A percentile compares a stretch with the other conserved stretches of the same genome.
These are phyloP conservation scores for Suaeda aralocaspica DNA, from an alignment of 148 eudicot species.

Conservation along the genomic window DNA sequence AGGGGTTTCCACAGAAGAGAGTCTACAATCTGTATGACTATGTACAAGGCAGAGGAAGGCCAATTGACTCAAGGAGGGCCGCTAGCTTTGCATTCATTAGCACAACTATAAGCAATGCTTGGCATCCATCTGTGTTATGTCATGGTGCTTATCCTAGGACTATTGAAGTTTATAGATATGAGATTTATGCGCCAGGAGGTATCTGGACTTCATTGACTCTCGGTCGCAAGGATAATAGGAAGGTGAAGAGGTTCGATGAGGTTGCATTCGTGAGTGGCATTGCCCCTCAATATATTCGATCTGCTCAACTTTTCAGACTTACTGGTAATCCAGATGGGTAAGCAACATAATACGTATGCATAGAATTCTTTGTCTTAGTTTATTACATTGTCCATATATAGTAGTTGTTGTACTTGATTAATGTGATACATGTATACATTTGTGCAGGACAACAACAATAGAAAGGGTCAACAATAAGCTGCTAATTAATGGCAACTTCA, in stretches of 20 bases:
- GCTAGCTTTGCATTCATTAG: neutral
- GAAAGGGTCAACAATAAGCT: neutral
- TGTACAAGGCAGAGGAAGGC: neutral
- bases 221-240: neutral
- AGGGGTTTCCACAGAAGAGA: neutral
- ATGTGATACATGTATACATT: neutral
- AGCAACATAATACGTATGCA: no score
- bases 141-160: neutral
- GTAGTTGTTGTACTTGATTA: no score
- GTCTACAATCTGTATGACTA: neutral
- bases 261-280: conserved; percentile 14
- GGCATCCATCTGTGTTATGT: neutral
- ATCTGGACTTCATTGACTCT: neutral
- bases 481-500: neutral
- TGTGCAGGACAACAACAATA: neutral
- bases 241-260: neutral
- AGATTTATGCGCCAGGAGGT: conserved; percentile 5
- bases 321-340: neutral
- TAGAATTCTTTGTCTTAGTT: no score
- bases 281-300: conserved; percentile 17
- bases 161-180: neutral
- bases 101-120: conserved; percentile 2
- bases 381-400: no score
- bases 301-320: conserved; percentile 14
- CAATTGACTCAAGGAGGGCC: neutral